Evolutionary conservation across 1,284 basidiomycete species (phyloP).

Genomic region (Fomitiporia mediterranea): DNA sequence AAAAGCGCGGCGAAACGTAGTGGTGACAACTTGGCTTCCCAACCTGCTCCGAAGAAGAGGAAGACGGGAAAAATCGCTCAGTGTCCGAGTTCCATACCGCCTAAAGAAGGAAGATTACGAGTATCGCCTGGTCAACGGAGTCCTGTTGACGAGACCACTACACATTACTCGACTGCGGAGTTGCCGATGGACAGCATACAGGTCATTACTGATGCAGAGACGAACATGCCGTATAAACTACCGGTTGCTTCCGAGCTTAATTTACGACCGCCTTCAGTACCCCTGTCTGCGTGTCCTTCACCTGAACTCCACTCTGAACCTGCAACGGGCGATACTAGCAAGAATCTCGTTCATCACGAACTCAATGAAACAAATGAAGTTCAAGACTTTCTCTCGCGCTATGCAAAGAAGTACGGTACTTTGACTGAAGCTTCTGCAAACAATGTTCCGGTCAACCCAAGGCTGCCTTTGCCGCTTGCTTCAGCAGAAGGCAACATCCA

Average conservation of each 20-base stretch:
- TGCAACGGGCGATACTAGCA: neutral
- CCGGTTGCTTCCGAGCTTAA: constrained; percentile 9
- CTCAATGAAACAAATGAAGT: constrained; percentile 8
- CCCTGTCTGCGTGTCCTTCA: neutral
- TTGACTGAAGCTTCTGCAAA: neutral
- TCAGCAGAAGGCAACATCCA: neutral
- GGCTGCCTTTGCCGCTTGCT: neutral
- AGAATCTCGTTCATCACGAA: neutral
- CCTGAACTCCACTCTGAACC: neutral
- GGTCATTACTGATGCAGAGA: neutral
- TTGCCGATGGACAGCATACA: neutral
- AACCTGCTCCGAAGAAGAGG: constrained; percentile 5
- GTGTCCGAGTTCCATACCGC: neutral
- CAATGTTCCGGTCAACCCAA: neutral
- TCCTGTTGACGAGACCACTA: neutral
- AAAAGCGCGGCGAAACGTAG: neutral
- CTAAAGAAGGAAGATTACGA: neutral
- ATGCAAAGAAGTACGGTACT: constrained; percentile 11
- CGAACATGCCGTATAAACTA: neutral
- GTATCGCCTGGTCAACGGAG: neutral
- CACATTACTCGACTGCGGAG: neutral
- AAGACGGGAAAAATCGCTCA: neutral
- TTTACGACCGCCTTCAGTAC: neutral
- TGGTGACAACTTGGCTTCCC: constrained; percentile 4
- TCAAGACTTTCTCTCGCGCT: constrained; percentile 15